These are phyloP conservation scores for Naegleria lovaniensis DNA, from an alignment of 208 protist genomes.

Conservation along the genomic window DNA sequence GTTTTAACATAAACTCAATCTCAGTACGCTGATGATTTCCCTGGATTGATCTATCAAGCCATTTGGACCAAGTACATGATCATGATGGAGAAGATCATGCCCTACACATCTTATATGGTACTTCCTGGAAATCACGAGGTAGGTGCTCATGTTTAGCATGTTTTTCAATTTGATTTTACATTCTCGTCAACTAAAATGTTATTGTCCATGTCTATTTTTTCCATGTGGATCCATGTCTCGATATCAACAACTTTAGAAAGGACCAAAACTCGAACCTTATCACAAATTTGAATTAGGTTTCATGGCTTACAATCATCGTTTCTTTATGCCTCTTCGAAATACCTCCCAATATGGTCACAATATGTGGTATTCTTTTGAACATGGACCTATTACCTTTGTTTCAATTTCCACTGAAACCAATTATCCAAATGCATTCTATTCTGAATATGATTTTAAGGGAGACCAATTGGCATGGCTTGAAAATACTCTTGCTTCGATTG, in stretches of 20 bases:
- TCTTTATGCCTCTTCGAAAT: background rate
- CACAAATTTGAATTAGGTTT: background rate
- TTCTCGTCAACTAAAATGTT: no score
- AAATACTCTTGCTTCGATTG: constrained; percentile 40
- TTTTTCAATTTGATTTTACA: no score
- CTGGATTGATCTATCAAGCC: background rate
- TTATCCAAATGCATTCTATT: constrained; percentile 30
- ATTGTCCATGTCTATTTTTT: no score
- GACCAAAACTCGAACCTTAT: background rate
- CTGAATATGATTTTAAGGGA: constrained; percentile 37
- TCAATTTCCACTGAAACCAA: constrained; percentile 45
- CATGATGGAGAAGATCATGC: background rate
- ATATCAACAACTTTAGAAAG: no score
- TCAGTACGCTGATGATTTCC: background rate
- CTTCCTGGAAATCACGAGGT: background rate
- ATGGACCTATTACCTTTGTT: constrained; percentile 48
- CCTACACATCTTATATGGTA: background rate
- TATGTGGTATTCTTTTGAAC: constrained; percentile 48
- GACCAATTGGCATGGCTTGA: constrained; percentile 40
- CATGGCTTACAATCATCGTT: background rate
- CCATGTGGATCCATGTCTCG: no score
- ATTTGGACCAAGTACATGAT: background rate
- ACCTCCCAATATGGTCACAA: background rate
- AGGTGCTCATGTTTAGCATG: background rate
- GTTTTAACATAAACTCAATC: no score